Base-by-base conservation (phyloP, 1,139 yeast species). In the Yamadazyma conglobata region DNA sequence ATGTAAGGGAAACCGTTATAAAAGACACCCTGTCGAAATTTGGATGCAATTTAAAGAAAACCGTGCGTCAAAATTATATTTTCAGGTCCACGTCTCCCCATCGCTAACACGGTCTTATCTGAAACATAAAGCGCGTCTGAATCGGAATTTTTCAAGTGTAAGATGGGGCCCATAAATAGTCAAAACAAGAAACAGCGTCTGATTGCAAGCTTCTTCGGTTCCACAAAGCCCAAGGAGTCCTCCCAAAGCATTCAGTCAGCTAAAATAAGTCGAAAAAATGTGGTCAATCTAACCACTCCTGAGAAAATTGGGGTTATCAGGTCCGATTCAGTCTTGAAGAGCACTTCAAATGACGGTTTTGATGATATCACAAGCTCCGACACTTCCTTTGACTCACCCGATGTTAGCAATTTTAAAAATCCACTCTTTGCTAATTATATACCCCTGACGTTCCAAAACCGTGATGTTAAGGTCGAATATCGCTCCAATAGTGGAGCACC, bases 341-440 rank as follows among this genome's bases (percentile, higher is more conserved):
- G 34, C 15, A 38, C 54, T 4, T 32, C 40, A 7, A 37, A 30
- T 27, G 48, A 44, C 27, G 60, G 51, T 1, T 57, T 56, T 35
- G 61, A 56, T 15, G 63, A 56, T 7, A 29, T 46, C 9, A 44
- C 46, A 1, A 54, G 55, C 35, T 47, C 57, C 10, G 62, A 58
- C 29, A 52, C 52, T 4, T 58, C 64, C 2, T 45, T 56, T 32
- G 61, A 42, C 7, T 55, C 61, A 1, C 60, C 63, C 11, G 64
- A 58, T 27, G 33, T 56, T 6, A 47, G 44, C 24, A 58, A 58
- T 35, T 58, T 58, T 37, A 40, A 45, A 23, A 52, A 48, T 30
- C 56, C 59, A 2, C 26, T 39, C 4, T 10, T 24, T 16, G 19
- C 22, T 9, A 15, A 16, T 7, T 13, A 21, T 11, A 8, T 4